Evolutionary conservation across 257 asterid species (phyloP).

Genomic region (Misopates orontium): DNA sequence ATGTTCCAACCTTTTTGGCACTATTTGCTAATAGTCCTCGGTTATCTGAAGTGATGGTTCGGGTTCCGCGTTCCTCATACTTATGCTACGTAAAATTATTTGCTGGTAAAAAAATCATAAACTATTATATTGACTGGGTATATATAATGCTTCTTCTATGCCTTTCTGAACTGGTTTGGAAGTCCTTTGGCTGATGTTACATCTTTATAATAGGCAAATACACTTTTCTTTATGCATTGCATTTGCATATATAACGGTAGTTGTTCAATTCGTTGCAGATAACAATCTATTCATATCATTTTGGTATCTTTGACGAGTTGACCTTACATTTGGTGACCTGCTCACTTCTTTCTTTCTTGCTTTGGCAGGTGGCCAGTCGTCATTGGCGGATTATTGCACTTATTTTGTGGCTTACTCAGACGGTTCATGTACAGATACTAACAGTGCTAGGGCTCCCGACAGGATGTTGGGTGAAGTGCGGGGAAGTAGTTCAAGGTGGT

Average conservation of each 20-base stretch:
- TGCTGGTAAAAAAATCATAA: too few relatives aligned
- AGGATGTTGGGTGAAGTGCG: slow-evolving; percentile 98
- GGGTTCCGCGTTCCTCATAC: too few relatives aligned
- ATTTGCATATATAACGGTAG: too few relatives aligned
- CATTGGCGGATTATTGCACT: slow-evolving; percentile 98
- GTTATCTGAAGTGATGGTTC: too few relatives aligned
- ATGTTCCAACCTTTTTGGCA: not conserved
- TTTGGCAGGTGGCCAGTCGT: slow-evolving; percentile 93
- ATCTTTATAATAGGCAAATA: too few relatives aligned
- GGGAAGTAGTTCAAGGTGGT: slow-evolving; percentile 81
- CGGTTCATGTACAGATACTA: slow-evolving; percentile 96
- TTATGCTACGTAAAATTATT: too few relatives aligned
- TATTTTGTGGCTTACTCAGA: slow-evolving; percentile 96
- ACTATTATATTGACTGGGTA: too few relatives aligned
- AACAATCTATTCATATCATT: not conserved
- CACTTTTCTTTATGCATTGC: too few relatives aligned
- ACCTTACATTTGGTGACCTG: not conserved
- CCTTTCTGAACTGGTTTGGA: too few relatives aligned
- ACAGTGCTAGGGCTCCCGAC: slow-evolving; percentile 95
- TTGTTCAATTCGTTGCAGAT: too few relatives aligned
- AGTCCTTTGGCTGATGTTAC: too few relatives aligned
- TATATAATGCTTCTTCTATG: too few relatives aligned
- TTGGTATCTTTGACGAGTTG: not conserved
- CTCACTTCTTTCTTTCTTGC: slow-evolving; percentile 19
- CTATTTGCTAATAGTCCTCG: not conserved